Evolutionary conservation across 352 stramenopile species (phyloP), one percentile per base, ranked within the genome.

Genomic region (Thraustochytrium striatum): DNA sequence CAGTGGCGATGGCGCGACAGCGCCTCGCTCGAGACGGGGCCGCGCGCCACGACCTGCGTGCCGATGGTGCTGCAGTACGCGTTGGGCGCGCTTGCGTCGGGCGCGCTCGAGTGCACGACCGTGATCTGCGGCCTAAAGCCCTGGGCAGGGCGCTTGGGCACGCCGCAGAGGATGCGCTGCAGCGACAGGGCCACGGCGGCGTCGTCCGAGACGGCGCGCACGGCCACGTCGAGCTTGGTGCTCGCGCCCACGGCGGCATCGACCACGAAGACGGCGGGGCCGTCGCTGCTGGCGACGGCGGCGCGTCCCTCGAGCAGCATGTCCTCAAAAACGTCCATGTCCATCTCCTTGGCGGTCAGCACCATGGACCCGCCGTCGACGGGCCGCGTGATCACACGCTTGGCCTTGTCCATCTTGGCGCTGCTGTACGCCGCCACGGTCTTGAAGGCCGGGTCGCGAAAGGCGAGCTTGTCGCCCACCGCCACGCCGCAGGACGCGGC

Each of bases 11-110:
- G n/a, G n/a, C n/a, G n/a, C n/a, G n/a, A n/a, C n/a, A n/a, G n/a
- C n/a, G n/a, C n/a, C n/a, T n/a, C n/a, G n/a, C n/a, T n/a, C n/a
- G n/a, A n/a, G 21, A 70, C 30, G 19, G 36, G 25, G 30, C 59
- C 59, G 41, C 59, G 59, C 16, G 5, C 59, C 1, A 33, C 59
- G 3, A 52, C 59, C 5, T n/a, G 21, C 41, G 50, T 70, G 33
- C 59, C 59, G 25, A 57, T 53, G 30, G 59, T 35, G n/a, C 35
- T 38, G 30, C 59, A 70, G 59, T 70, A 70, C 3, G 33, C 59
- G 2, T 21, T 38, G 9, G 59, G 59, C 3, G 59, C 28, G 19
- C 53, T 38, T 7, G 13, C 33, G 41, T 70, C 59, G 21, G 35
- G 38, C 21, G 8, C 36, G 21, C 25, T 38, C 13, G 59, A 70